Percentiles rank a stretch among this genome's conserved stretches.
Conservation (phyloP, 2,329 filamentous ascomycete genomes). For the Aspergillaceae sp. region DNA sequence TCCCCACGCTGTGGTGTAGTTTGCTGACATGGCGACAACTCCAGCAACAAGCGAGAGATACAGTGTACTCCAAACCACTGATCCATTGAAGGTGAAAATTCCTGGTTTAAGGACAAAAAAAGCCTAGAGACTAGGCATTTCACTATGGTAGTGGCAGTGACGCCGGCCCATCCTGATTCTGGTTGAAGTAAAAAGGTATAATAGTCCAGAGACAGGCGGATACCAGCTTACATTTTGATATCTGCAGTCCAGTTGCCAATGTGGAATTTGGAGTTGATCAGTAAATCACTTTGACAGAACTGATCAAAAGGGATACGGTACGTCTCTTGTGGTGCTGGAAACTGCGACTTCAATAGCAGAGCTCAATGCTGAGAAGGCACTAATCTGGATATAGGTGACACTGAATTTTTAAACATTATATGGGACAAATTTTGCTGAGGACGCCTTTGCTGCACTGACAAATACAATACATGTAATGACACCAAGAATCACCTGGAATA, state of each 20-base stretch:
- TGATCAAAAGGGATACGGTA: constrained; percentile 56
- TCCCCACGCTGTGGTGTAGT: constrained; percentile 65
- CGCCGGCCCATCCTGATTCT: constrained; percentile 1
- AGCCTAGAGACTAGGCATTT: constrained; percentile 15
- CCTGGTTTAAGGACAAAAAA: constrained; percentile 52
- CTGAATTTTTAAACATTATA: no score
- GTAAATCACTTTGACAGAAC: constrained; percentile 55
- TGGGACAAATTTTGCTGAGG: no score
- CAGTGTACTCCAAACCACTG: constrained; percentile 57
- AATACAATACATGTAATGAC: no score
- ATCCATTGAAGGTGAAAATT: constrained; percentile 53
- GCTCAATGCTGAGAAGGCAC: no score
- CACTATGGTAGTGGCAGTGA: neutral
- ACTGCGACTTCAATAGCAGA: no score
- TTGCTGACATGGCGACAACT: constrained; percentile 54
- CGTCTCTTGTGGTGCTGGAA: no score
- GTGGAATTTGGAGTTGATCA: constrained; percentile 59
- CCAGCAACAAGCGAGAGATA: constrained; percentile 62
- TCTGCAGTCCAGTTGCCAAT: constrained; percentile 47
- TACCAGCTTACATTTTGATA: constrained; percentile 56
- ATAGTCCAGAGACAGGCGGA: constrained; percentile 52
- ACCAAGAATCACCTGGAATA: no score
- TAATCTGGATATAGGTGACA: no score
- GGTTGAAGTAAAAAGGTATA: constrained; percentile 46
- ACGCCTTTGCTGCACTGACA: no score